Evolutionary conservation across 2,329 filamentous ascomycete species (phyloP).

Genomic region (Pseudogymnoascus sp.): DNA sequence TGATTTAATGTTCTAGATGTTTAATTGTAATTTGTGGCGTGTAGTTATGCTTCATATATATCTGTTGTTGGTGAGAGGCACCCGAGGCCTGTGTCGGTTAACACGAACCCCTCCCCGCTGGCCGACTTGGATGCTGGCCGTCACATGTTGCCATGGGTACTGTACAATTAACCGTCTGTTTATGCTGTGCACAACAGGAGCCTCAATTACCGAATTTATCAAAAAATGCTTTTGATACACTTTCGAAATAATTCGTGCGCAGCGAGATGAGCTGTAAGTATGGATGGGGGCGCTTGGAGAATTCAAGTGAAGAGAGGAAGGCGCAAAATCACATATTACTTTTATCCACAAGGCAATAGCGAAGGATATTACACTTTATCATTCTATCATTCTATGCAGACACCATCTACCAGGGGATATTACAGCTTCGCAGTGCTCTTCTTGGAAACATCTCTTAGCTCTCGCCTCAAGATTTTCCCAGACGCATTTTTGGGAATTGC

Average conservation of each 20-base stretch:
- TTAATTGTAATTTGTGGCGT: neutral
- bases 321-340: neutral
- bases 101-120: neutral
- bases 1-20: neutral
- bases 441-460: conserved; percentile 33
- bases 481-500: conserved; percentile 62
- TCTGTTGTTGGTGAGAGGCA: neutral
- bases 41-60: neutral
- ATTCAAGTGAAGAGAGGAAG: neutral
- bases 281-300: neutral
- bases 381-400: neutral
- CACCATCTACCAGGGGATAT: neutral
- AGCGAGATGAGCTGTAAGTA: neutral
- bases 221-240: neutral
- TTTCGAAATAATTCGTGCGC: neutral
- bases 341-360: neutral
- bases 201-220: neutral
- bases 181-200: neutral
- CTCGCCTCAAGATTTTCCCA: conserved; percentile 43
- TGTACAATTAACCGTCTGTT: neutral
- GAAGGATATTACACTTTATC: neutral
- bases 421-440: conserved; percentile 22
- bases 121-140: neutral
- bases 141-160: conserved; percentile 2
- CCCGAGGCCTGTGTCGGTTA: neutral